Conservation (phyloP, 2,329 filamentous ascomycete species). For the Lachnellula arida region DNA sequence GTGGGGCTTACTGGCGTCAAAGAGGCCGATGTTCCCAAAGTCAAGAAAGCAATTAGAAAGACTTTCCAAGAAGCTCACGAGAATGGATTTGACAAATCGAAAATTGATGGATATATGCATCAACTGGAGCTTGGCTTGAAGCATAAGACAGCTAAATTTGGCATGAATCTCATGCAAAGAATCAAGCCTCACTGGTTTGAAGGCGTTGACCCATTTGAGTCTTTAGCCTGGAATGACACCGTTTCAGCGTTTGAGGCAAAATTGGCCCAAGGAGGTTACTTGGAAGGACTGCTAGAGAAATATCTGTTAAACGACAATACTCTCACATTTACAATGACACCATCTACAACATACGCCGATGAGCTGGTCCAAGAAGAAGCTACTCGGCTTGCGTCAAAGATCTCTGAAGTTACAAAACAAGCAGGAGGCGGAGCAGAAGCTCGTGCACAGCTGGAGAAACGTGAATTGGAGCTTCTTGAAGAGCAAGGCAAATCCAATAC, state of each 20-base stretch:
- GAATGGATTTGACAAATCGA: conserved; percentile 80
- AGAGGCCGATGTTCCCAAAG: conserved; percentile 69
- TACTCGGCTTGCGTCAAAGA: conserved; percentile 66
- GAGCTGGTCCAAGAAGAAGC: conserved; percentile 75
- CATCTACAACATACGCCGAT: conserved; percentile 68
- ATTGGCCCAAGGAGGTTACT: conserved; percentile 70
- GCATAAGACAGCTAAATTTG: conserved; percentile 95
- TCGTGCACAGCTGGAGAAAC: conserved; percentile 64
- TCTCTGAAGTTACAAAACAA: conserved; percentile 61
- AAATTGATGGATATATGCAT: conserved; percentile 90
- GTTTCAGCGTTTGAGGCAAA: conserved; percentile 75
- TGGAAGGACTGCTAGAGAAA: conserved; percentile 81
- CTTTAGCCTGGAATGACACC: conserved; percentile 86
- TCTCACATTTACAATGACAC: conserved; percentile 91
- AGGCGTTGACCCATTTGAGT: conserved; percentile 85
- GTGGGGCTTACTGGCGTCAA: conserved; percentile 88
- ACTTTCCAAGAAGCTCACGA: conserved; percentile 66
- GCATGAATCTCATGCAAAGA: conserved; percentile 83
- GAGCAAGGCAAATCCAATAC: conserved; percentile 82
- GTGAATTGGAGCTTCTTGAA: conserved; percentile 73
- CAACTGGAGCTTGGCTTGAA: conserved; percentile 90
- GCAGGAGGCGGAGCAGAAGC: conserved; percentile 70
- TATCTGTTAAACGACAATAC: conserved; percentile 85
- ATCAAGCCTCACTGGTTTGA: conserved; percentile 94
- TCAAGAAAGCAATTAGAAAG: conserved; percentile 68